These are phyloP conservation scores for Fomitopsis palustris DNA, from an alignment of 1,284 basidiomycete species.

Conservation along the genomic window DNA sequence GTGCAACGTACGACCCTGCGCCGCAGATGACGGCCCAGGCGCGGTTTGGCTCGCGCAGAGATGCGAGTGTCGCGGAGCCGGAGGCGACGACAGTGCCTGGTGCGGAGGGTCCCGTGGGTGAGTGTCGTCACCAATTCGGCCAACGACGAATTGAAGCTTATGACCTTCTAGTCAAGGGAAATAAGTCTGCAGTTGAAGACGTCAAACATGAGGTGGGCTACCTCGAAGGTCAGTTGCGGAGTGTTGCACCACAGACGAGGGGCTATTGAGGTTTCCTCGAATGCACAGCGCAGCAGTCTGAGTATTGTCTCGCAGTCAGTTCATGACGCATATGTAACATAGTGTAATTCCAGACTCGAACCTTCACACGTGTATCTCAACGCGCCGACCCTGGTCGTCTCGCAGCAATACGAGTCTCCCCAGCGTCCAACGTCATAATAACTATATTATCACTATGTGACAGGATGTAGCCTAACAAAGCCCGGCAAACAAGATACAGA, in stretches of 20 bases:
- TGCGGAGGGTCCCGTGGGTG: background rate
- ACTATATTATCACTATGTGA: too few relatives aligned
- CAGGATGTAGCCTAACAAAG: background rate
- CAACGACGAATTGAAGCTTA: background rate
- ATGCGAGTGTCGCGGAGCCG: constrained; percentile 2
- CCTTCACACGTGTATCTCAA: too few relatives aligned
- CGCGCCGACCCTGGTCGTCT: too few relatives aligned
- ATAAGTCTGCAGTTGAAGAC: constrained; percentile 5
- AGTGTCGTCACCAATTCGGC: background rate
- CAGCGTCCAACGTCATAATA: too few relatives aligned
- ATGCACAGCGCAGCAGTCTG: background rate
- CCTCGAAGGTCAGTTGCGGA: constrained; percentile 3
- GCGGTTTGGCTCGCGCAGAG: constrained; percentile 2
- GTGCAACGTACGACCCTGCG: constrained; percentile 7
- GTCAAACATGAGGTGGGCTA: constrained; percentile 4
- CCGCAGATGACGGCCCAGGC: constrained; percentile 10
- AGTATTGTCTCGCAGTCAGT: background rate
- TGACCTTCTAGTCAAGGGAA: background rate
- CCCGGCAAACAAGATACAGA: background rate
- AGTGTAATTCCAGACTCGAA: too few relatives aligned
- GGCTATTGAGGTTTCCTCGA: background rate
- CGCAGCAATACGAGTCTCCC: too few relatives aligned
- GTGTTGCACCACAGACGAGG: constrained; percentile 2
- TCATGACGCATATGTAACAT: background rate
- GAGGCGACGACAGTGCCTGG: constrained; percentile 3